Conservation (phyloP, 1,139 yeast species). For the Zygosaccharomyces sapae region DNA sequence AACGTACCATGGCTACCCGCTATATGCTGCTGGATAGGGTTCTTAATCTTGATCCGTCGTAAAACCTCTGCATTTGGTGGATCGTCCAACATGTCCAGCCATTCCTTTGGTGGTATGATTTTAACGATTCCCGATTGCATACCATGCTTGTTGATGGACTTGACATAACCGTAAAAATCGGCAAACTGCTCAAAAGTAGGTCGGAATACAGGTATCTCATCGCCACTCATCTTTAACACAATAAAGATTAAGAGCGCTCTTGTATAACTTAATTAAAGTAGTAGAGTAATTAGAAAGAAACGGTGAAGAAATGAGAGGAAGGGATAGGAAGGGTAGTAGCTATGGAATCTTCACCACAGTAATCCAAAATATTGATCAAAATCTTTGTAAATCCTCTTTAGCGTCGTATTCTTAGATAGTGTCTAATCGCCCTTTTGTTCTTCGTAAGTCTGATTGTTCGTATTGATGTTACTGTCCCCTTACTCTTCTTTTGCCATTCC, state of each 20-base stretch:
- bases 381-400: not conserved
- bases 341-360: not conserved
- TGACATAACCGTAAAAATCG: slow-evolving; percentile 64
- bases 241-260: not conserved
- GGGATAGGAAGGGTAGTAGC: no score
- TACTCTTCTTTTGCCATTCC: slow-evolving; percentile 13
- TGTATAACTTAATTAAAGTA: no score
- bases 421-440: not conserved
- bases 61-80: slow-evolving; percentile 25
- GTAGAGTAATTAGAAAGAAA: no score
- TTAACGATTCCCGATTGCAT: slow-evolving; percentile 78
- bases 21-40: slow-evolving; percentile 75
- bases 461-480: slow-evolving; percentile 11
- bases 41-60: slow-evolving; percentile 45
- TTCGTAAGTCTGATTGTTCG: slow-evolving; percentile 2
- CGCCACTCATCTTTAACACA: slow-evolving; percentile 43
- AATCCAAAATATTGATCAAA: not conserved
- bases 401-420: no score
- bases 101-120: slow-evolving; percentile 71
- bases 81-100: slow-evolving; percentile 42
- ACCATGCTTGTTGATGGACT: slow-evolving; percentile 63
- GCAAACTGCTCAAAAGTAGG: slow-evolving; percentile 59
- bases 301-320: no score
- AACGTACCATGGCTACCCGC: slow-evolving; percentile 64
- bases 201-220: slow-evolving; percentile 57